Base-by-base conservation (phyloP, 2,329 filamentous ascomycete genomes). In the Magnaporthales sp. region DNA sequence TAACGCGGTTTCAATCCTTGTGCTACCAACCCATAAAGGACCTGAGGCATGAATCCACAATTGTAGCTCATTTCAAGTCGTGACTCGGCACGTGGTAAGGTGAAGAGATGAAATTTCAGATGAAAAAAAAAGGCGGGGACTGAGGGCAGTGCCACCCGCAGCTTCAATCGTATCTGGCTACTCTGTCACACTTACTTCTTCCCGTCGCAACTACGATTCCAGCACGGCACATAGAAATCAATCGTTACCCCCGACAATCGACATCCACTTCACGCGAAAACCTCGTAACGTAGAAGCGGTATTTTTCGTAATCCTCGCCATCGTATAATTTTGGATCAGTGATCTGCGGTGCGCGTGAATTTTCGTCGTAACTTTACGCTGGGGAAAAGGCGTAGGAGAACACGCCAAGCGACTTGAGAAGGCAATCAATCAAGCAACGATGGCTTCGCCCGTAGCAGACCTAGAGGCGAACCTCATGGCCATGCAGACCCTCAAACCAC, bases 401-500 rank as follows among this genome's bases (percentile, higher is more conserved):
- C 54, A 24, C n/a, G 22, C n/a, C 54, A 58, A n/a, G 54, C 54
- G 54, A 58, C 54, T 24, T 58, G 54, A 58, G 9, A n/a, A 58
- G 54, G 15, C 32, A 38, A 38, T 19, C 54, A 58, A 58, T 15
- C 54, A 58, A 58, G 54, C 22, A 51, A 65, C 31, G 63, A 65
- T 65, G 63, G 38, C 63, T 88, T 88, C 90, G 78, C 88, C 91
- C 80, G 90, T 97, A 86, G 88, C 91, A 81, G 93, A 98, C 78
- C 83, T 99, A 80, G 94, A 96, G 80, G 85, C 88, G 74, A 90
- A 91, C 79, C 87, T 99, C 76, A 92, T 95, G 82, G 93, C 91
- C 75, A 93, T 99, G 89, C 90, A 94, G 74, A 85, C 86, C 71
- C 84, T 97, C 75, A 98, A 97, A 80, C 90, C 95, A 61, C 95